A percentile compares a stretch with the other conserved stretches of the same genome.
Conservation (phyloP, 495 filamentous ascomycete genomes). For the Thermothielavioides terrestris region DNA sequence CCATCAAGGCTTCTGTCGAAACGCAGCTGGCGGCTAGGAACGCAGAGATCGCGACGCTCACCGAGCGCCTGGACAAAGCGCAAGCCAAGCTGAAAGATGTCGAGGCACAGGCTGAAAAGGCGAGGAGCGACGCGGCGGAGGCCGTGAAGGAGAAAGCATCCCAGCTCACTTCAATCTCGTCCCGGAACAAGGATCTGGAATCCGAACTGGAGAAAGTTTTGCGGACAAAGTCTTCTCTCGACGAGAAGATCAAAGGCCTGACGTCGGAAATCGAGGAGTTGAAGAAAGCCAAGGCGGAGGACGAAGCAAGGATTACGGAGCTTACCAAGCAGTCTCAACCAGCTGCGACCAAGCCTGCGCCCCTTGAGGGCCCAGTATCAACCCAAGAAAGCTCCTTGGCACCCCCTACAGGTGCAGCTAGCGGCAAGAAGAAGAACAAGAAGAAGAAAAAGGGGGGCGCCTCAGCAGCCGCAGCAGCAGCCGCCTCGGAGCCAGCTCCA, state of each 20-base stretch:
- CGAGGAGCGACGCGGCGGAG: constrained; percentile 23
- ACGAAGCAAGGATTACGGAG: constrained; percentile 26
- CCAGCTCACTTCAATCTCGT: constrained; percentile 16
- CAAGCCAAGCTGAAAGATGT: constrained; percentile 46
- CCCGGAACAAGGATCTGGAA: constrained; percentile 33
- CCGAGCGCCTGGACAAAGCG: constrained; percentile 43
- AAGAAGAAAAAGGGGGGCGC: constrained; percentile 80
- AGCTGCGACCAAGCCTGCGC: constrained; percentile 5
- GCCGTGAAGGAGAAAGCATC: constrained; percentile 31
- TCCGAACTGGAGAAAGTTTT: constrained; percentile 21
- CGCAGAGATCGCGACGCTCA: constrained; percentile 38
- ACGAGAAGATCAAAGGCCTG: constrained; percentile 26
- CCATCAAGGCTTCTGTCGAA: constrained; percentile 41
- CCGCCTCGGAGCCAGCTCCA: constrained; percentile 12
- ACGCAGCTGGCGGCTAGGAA: constrained; percentile 43
- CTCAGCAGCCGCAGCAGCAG: constrained; percentile 15
- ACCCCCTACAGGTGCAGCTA: constrained; percentile 19
- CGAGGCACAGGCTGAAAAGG: constrained; percentile 40
- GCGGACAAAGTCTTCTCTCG: constrained; percentile 26
- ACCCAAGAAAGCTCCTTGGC: constrained; percentile 5
- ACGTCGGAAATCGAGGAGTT: constrained; percentile 28
- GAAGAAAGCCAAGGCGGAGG: constrained; percentile 28
- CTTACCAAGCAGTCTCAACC: constrained; percentile 29
- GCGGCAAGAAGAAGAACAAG: constrained; percentile 69
- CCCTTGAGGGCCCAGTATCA: constrained; percentile 11